A percentile compares a stretch with the other conserved stretches of the same genome.
Evolutionary conservation across 2,329 filamentous ascomycete species (phyloP).

Genomic region (Ascochyta rabiei): DNA sequence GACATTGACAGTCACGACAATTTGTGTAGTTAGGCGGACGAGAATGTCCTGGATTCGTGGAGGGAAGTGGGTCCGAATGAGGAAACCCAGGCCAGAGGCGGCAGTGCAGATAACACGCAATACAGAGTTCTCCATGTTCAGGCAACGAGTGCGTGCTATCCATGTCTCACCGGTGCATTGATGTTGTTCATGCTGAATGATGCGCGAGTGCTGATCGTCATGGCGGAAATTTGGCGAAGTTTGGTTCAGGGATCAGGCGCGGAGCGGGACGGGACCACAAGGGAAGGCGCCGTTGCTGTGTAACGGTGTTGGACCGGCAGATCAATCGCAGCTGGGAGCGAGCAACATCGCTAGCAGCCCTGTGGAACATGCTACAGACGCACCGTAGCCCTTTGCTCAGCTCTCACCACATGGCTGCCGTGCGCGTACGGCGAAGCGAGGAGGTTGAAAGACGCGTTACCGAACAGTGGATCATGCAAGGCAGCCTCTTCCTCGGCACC

Average conservation of each 20-base stretch:
- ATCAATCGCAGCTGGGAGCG: conserved; percentile 9
- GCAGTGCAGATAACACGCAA: too few species aligned
- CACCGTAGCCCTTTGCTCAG: conserved; percentile 7
- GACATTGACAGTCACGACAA: background rate
- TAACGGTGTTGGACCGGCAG: conserved; percentile 11
- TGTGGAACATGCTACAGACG: conserved; percentile 12
- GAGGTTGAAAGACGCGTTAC: conserved; percentile 1
- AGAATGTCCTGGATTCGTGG: too few species aligned
- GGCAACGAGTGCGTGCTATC: background rate
- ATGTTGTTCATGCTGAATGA: conserved; percentile 1
- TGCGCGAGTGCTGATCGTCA: conserved; percentile 4
- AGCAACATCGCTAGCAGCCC: background rate
- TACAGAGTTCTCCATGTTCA: background rate
- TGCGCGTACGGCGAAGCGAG: conserved; percentile 11
- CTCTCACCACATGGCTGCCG: conserved; percentile 10
- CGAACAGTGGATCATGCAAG: background rate
- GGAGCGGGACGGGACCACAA: conserved; percentile 10
- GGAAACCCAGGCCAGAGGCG: too few species aligned
- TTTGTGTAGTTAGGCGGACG: background rate
- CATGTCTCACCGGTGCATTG: background rate
- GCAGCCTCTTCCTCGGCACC: background rate
- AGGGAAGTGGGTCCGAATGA: too few species aligned
- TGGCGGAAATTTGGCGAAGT: background rate
- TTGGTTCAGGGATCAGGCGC: conserved; percentile 9
- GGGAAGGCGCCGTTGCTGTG: conserved; percentile 17